Conservation (phyloP, 2,329 filamentous ascomycete genomes). For the Colletotrichum tofieldiae region DNA sequence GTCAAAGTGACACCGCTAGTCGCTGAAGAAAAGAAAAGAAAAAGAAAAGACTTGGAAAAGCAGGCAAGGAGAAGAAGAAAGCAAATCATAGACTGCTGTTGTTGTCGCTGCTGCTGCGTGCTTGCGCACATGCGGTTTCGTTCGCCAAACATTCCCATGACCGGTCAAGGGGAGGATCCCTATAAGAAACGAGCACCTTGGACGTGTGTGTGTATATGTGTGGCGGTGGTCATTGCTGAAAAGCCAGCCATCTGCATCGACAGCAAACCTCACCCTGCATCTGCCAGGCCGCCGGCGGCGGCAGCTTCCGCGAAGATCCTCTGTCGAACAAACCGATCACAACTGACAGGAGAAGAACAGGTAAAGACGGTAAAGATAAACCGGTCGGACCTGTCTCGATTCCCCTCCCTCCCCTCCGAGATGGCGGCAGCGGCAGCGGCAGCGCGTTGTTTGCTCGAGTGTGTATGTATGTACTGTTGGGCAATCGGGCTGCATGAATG, state of each 20-base stretch:
- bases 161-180: not conserved
- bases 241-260: not conserved
- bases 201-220: not conserved
- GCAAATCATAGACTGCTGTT: not conserved
- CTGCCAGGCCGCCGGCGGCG: slow-evolving; percentile 10
- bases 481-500: slow-evolving; percentile 22
- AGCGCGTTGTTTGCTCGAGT: not conserved
- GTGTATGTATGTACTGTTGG: not conserved
- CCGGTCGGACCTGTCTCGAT: not conserved
- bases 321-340: slow-evolving; percentile 19
- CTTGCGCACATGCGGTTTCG: slow-evolving; percentile 20
- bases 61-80: not conserved
- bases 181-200: slow-evolving; percentile 13
- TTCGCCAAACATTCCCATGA: slow-evolving; percentile 36
- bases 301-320: slow-evolving; percentile 21
- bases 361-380: not conserved
- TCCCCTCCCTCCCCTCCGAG: not conserved
- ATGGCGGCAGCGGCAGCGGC: not conserved
- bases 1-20: not conserved
- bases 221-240: not conserved
- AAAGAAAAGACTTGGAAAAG: not conserved
- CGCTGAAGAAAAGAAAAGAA: not conserved
- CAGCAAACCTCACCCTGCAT: slow-evolving; percentile 10
- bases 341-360: not conserved
- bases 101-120: slow-evolving; percentile 2